phyloP scores from a whole-genome alignment of 345 rosid species.

The Dimocarpus longan region DNA sequence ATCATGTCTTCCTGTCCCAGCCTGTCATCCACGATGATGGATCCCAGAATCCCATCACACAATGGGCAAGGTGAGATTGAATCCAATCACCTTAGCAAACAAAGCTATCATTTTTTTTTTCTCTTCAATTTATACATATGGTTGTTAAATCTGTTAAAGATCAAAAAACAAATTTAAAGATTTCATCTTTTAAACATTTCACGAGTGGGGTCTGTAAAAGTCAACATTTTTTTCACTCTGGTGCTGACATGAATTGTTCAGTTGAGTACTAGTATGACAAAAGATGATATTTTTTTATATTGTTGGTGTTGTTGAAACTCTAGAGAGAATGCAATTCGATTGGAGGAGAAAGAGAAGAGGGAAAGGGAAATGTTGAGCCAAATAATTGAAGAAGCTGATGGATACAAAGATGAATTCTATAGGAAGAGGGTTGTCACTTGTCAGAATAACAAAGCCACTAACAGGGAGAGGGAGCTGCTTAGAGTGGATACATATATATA shows the following conservation, averaged over 20 bases:
- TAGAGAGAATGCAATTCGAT: constrained; percentile 61
- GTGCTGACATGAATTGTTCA: no score
- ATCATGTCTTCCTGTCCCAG: constrained; percentile 41
- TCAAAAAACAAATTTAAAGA: background rate
- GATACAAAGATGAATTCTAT: constrained; percentile 61
- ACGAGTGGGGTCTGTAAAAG: background rate
- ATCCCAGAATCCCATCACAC: constrained; percentile 61
- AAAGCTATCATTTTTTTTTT: background rate
- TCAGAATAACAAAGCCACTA: constrained; percentile 58
- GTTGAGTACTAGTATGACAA: background rate
- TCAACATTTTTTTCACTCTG: background rate
- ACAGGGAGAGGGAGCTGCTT: constrained; percentile 84
- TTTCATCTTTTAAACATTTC: background rate
- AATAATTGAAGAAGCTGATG: constrained; percentile 66
- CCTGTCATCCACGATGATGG: constrained; percentile 39
- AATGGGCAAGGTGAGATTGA: constrained; percentile 78
- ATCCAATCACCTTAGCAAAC: constrained; percentile 10
- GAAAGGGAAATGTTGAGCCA: constrained; percentile 63
- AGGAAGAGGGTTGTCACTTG: constrained; percentile 56
- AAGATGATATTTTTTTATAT: background rate
- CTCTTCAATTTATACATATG: no score
- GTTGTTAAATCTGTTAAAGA: background rate
- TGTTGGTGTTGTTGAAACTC: constrained; percentile 10
- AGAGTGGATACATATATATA: background rate
- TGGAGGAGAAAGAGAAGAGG: constrained; percentile 84